These are phyloP conservation scores for Apiospora arundinis DNA, from an alignment of 2,329 filamentous ascomycete genomes.

Conservation along the genomic window DNA sequence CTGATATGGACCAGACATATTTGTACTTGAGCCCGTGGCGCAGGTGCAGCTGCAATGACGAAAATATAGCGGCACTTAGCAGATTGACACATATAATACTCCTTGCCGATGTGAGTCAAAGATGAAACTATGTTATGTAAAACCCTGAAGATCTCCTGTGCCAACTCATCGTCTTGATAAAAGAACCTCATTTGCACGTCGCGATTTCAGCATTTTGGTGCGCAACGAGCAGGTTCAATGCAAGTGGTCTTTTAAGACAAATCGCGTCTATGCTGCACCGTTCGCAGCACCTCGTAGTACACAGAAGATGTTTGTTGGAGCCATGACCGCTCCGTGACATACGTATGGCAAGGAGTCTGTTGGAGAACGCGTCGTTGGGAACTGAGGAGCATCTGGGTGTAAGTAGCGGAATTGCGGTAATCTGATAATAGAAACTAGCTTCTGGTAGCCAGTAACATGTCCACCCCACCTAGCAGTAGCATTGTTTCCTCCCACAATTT, in stretches of 20 bases:
- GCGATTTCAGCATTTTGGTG: slow-evolving; percentile 1
- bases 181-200: background rate
- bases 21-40: too few relatives aligned
- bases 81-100: background rate
- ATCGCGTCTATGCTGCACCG: background rate
- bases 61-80: background rate
- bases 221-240: slow-evolving; percentile 3
- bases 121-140: slow-evolving; percentile 3
- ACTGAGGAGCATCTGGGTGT: background rate
- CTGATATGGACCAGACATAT: too few relatives aligned
- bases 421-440: background rate
- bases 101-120: slow-evolving; percentile 1
- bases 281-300: background rate
- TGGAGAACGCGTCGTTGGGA: background rate
- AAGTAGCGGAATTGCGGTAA: slow-evolving; percentile 4
- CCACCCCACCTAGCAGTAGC: slow-evolving; percentile 5
- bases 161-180: slow-evolving; percentile 5
- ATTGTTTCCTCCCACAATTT: slow-evolving; percentile 2
- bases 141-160: background rate
- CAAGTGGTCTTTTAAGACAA: slow-evolving; percentile 1
- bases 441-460: slow-evolving; percentile 5
- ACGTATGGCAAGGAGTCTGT: background rate
- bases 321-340: background rate
- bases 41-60: background rate
- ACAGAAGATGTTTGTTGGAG: slow-evolving; percentile 1